Evolutionary conservation across 2,329 filamentous ascomycete species (phyloP), one percentile per base, ranked within the genome.

Genomic region (Zarea fungicola): DNA sequence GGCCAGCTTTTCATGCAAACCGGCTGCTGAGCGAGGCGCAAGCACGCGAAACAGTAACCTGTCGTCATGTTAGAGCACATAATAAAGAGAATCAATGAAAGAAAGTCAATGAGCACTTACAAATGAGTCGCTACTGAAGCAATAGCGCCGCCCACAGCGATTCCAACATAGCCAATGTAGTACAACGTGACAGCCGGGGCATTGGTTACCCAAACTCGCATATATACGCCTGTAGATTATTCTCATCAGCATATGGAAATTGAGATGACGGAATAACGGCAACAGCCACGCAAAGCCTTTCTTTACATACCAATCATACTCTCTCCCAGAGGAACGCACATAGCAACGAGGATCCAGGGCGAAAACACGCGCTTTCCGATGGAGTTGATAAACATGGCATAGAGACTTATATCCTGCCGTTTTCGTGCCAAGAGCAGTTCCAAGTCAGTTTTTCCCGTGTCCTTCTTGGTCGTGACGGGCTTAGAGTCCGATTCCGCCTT

Each of bases 81-180:
- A 23, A 39, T n/a, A n/a, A n/a, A n/a, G n/a, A n/a, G n/a, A n/a
- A 8, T 8, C 21, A 22, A 39, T 16, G 2, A 9, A 5, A 39
- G 36, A n/a, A n/a, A 39, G 36, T n/a, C n/a, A n/a, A n/a, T n/a
- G n/a, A n/a, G n/a, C n/a, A n/a, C n/a, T n/a, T n/a, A n/a, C n/a
- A n/a, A n/a, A n/a, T n/a, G n/a, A n/a, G n/a, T n/a, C n/a, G n/a
- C n/a, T n/a, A n/a, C n/a, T n/a, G 42, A 34, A 8, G 29, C 42
- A 16, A 44, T 5, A 3, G 29, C 8, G 22, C 42, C 42, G 14
- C 14, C 28, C 3, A 44, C 2, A 7, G 29, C 42, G 26, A 44
- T 35, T 14, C 42, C 42, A 22, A 18, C 42, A n/a, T 35, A 44
- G 21, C 42, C 42, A 35, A 44, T 44, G 28, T 44, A 44, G 9